phyloP scores from a whole-genome alignment of 257 asterid species.

The Parsonsia alboflavescens region DNA sequence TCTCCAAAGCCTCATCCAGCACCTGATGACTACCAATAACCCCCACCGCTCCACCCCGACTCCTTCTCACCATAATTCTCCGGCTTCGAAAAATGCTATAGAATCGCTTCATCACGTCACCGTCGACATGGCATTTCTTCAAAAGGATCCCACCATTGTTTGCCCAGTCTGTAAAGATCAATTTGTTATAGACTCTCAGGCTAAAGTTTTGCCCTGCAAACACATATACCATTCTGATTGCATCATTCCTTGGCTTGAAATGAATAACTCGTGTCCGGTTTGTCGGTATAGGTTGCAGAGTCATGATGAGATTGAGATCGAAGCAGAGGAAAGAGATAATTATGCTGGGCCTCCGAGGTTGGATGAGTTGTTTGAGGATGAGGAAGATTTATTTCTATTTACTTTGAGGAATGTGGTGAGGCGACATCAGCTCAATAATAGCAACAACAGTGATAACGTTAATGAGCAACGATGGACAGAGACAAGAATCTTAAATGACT shows the following conservation, averaged over 20 bases:
- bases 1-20: slow-evolving; percentile 68
- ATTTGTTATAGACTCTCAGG: slow-evolving; percentile 38
- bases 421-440: slow-evolving; percentile 30
- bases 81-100: slow-evolving; percentile 59
- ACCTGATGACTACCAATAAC: slow-evolving; percentile 47
- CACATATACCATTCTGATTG: slow-evolving; percentile 71
- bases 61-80: slow-evolving; percentile 32
- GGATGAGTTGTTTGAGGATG: slow-evolving; percentile 63
- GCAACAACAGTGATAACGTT: slow-evolving; percentile 29
- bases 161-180: slow-evolving; percentile 86
- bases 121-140: slow-evolving; percentile 33
- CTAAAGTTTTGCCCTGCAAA: slow-evolving; percentile 64
- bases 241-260: slow-evolving; percentile 85
- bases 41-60: slow-evolving; percentile 28
- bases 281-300: slow-evolving; percentile 61
- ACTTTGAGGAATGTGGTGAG: slow-evolving; percentile 52
- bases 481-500: slow-evolving; percentile 25
- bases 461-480: slow-evolving; percentile 14
- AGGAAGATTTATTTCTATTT: slow-evolving; percentile 43
- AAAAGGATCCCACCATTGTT: slow-evolving; percentile 47
- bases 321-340: slow-evolving; percentile 30
- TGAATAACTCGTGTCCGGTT: slow-evolving; percentile 78
- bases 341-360: slow-evolving; percentile 39
- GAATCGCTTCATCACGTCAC: slow-evolving; percentile 42
- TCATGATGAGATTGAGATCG: slow-evolving; percentile 29